Evolutionary conservation across 495 filamentous ascomycete species (phyloP).

Genomic region (Neurospora sp.): DNA sequence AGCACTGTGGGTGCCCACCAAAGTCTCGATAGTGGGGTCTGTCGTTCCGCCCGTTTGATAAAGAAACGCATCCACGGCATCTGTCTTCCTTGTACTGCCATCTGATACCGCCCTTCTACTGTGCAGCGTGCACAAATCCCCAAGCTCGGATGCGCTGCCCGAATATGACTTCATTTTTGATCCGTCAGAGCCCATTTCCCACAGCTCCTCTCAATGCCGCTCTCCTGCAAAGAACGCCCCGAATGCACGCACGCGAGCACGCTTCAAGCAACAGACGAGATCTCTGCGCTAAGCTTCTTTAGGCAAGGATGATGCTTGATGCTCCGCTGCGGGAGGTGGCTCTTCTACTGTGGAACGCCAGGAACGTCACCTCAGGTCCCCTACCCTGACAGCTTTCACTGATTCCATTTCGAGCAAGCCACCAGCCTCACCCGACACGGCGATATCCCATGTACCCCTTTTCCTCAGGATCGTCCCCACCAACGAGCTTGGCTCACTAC

Average conservation of each 20-base stretch:
- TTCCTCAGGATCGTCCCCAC: background rate
- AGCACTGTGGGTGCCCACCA: background rate
- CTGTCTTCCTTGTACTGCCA: background rate
- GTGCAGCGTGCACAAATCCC: background rate
- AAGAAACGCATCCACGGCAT: background rate
- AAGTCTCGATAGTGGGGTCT: background rate
- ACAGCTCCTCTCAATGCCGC: background rate
- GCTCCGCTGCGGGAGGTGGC: background rate
- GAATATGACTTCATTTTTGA: background rate
- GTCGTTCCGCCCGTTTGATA: background rate
- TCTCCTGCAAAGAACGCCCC: background rate
- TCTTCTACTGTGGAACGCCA: background rate
- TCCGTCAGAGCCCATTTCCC: background rate
- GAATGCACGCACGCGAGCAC: background rate
- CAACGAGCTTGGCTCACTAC: background rate
- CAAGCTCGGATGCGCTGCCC: background rate
- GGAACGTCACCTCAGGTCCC: background rate
- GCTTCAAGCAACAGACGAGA: background rate
- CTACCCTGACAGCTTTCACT: background rate
- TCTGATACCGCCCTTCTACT: background rate
- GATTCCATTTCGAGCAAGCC: background rate
- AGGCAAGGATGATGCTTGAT: background rate
- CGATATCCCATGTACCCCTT: background rate
- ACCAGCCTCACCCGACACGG: background rate
- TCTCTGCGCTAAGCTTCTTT: background rate